phyloP scores from a whole-genome alignment of 2,329 filamentous ascomycete species.

The Aspergillus persii region DNA sequence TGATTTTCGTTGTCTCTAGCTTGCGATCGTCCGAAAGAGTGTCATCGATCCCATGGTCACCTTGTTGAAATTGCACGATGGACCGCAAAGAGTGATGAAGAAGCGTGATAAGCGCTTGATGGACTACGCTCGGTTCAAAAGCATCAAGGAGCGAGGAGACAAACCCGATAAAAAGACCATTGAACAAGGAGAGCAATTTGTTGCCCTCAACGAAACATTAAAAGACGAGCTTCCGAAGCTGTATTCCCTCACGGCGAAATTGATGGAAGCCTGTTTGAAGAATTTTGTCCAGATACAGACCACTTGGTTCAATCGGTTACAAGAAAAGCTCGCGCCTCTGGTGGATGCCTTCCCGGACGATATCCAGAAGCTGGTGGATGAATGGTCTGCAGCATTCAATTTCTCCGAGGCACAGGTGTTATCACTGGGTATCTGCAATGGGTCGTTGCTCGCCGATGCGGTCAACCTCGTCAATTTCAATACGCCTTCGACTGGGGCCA shows the following conservation, averaged over 20 bases:
- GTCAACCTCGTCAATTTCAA: slow-evolving; percentile 60
- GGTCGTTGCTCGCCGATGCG: slow-evolving; percentile 59
- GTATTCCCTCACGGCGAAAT: slow-evolving; percentile 73
- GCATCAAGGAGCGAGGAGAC: slow-evolving; percentile 75
- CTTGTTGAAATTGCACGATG: slow-evolving; percentile 75
- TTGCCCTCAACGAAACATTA: slow-evolving; percentile 85
- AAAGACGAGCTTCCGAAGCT: slow-evolving; percentile 89
- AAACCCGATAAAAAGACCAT: slow-evolving; percentile 82
- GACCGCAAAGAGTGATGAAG: slow-evolving; percentile 84
- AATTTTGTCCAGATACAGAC: slow-evolving; percentile 83
- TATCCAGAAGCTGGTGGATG: slow-evolving; percentile 68
- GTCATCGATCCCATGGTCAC: slow-evolving; percentile 82
- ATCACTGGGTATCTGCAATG: slow-evolving; percentile 75
- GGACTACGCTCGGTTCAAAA: slow-evolving; percentile 80
- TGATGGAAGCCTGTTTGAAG: slow-evolving; percentile 78
- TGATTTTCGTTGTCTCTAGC: slow-evolving; percentile 33
- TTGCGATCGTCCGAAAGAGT: slow-evolving; percentile 68
- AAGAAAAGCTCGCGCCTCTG: slow-evolving; percentile 74
- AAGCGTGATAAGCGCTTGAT: slow-evolving; percentile 91
- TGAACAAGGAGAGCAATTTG: slow-evolving; percentile 84
- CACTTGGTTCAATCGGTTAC: slow-evolving; percentile 79
- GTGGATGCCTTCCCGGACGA: slow-evolving; percentile 68
- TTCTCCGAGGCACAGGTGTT: slow-evolving; percentile 71
- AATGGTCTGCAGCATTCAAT: slow-evolving; percentile 76
- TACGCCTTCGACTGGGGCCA: slow-evolving; percentile 46